Evolutionary conservation across 2,329 filamentous ascomycete species (phyloP).

Genomic region (Hymenoscyphus albidus): DNA sequence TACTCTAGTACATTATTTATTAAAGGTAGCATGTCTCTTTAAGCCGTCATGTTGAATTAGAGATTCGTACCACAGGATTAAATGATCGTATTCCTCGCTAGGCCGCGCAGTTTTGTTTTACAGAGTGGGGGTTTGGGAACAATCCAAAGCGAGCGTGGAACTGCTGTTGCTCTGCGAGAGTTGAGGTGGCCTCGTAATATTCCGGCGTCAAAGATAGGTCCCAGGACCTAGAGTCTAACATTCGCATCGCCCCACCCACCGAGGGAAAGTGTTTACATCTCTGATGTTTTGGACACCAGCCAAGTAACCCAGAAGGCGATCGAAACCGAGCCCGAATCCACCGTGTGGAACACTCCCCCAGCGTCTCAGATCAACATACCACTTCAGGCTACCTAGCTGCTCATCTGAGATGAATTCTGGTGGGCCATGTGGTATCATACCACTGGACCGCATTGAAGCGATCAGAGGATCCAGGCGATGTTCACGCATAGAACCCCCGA

Average conservation of each 20-base stretch:
- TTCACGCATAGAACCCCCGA: conserved; percentile 68
- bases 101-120: not conserved
- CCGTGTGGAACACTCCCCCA: conserved; percentile 70
- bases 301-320: conserved; percentile 64
- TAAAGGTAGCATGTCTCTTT: not conserved
- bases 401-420: conserved; percentile 23
- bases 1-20: not conserved
- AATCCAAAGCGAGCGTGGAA: not conserved
- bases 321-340: conserved; percentile 69
- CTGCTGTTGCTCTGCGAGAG: not conserved
- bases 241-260: conserved; percentile 45
- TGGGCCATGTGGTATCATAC: conserved; percentile 41
- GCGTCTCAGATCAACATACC: conserved; percentile 66
- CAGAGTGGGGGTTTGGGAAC: not conserved
- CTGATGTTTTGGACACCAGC: conserved; percentile 62
- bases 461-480: conserved; percentile 56
- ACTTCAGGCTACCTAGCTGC: conserved; percentile 51
- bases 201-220: not conserved
- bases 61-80: not conserved
- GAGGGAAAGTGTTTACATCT: conserved; percentile 66
- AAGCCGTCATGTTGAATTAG: not conserved
- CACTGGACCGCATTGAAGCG: conserved; percentile 55
- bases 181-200: not conserved
- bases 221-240: conserved; percentile 27
- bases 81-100: not conserved